Conservation (phyloP, 371 early-diverging fungal genomes). For the Fennellomyces sp. region DNA sequence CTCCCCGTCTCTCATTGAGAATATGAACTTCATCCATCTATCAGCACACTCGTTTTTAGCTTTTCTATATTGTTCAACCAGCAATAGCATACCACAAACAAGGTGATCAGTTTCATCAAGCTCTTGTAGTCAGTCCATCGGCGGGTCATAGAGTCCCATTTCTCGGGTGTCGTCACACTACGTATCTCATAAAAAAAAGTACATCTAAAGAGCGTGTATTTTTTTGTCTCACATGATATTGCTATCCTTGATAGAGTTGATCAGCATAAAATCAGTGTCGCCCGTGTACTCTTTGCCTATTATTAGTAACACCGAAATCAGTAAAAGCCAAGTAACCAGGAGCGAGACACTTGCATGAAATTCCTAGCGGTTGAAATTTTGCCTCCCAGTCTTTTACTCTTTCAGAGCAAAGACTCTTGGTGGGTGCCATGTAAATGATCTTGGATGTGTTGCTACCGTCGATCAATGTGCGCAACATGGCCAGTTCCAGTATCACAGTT, state of each 20-base stretch:
- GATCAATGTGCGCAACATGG: conserved; percentile 59
- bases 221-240: conserved; percentile 36
- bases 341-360: conserved; percentile 46
- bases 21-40: conserved; percentile 64
- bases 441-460: conserved; percentile 33
- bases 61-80: neutral
- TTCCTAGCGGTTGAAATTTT: conserved; percentile 60
- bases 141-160: conserved; percentile 79
- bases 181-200: neutral
- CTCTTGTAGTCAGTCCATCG: conserved; percentile 51
- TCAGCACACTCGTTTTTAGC: neutral
- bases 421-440: conserved; percentile 87
- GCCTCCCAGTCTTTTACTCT: conserved; percentile 65
- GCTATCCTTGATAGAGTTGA: conserved; percentile 33
- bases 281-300: conserved; percentile 78
- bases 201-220: neutral
- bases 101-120: conserved; percentile 34
- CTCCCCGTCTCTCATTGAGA: conserved; percentile 50
- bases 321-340: neutral
- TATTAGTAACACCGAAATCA: neutral
- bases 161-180: conserved; percentile 79
- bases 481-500: conserved; percentile 75
- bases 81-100: conserved; percentile 40
- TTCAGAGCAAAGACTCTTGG: conserved; percentile 84
- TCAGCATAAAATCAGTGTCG: conserved; percentile 59